A percentile compares a stretch with the other conserved stretches of the same genome.
phyloP scores from a whole-genome alignment of 371 early-diverging fungal genomes.

The Aphelidium insulamus region DNA sequence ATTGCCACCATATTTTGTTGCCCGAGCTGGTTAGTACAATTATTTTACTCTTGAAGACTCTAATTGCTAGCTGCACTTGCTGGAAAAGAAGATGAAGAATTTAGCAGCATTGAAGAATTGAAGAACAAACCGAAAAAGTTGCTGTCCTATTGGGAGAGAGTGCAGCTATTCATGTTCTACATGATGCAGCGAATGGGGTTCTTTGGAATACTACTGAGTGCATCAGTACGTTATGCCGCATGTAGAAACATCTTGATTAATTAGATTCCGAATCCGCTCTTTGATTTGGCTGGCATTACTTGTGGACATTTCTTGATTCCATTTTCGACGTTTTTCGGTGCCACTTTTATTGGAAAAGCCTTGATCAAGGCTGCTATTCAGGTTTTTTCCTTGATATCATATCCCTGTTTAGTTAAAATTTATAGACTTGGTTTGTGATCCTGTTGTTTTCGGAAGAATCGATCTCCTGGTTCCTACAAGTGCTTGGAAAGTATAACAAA shows the following conservation, averaged over 20 bases:
- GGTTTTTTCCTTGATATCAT: slow-evolving; percentile 9
- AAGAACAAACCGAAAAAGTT: slow-evolving; percentile 16
- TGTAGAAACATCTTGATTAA: background rate
- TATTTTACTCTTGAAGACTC: slow-evolving; percentile 1
- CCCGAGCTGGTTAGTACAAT: slow-evolving; percentile 39
- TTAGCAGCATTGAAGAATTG: slow-evolving; percentile 28
- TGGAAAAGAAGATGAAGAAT: slow-evolving; percentile 33
- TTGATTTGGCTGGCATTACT: slow-evolving; percentile 80
- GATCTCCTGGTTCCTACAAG: slow-evolving; percentile 1
- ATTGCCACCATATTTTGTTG: slow-evolving; percentile 82
- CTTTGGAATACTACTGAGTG: slow-evolving; percentile 65
- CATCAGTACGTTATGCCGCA: slow-evolving; percentile 28
- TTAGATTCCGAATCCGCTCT: slow-evolving; percentile 79
- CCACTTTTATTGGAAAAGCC: slow-evolving; percentile 78
- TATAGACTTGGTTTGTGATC: background rate
- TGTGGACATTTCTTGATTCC: slow-evolving; percentile 74
- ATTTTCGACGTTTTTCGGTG: slow-evolving; percentile 77
- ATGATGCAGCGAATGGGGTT: slow-evolving; percentile 53
- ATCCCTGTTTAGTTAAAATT: slow-evolving; percentile 2
- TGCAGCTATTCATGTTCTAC: slow-evolving; percentile 31
- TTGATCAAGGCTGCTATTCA: slow-evolving; percentile 62
- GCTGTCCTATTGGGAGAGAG: slow-evolving; percentile 26
- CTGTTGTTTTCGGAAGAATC: background rate
- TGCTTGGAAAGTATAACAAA: background rate
- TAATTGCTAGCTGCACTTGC: slow-evolving; percentile 33